A percentile compares a stretch with the other conserved stretches of the same genome.
phyloP scores from a whole-genome alignment of 2,329 filamentous ascomycete genomes.

The Cercospora sp. region DNA sequence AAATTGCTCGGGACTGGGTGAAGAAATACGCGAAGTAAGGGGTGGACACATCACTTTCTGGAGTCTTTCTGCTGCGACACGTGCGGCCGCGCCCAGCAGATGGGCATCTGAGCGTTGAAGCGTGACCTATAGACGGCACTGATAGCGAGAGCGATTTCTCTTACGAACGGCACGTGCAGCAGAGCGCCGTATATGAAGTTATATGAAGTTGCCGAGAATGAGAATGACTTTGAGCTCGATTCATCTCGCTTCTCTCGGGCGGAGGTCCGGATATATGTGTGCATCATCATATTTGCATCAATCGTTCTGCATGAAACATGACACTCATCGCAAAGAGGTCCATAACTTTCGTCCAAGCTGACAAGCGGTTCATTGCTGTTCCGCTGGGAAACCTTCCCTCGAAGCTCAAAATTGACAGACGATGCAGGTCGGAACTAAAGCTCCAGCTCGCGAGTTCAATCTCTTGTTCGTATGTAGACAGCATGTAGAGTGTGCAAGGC shows the following conservation, averaged over 20 bases:
- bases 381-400: not conserved
- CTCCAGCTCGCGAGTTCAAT: not conserved
- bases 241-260: not conserved
- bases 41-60: not conserved
- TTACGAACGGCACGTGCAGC: not conserved
- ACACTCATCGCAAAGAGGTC: not conserved
- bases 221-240: not conserved
- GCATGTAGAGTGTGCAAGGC: not conserved
- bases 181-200: not conserved
- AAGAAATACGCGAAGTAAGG: conserved; percentile 62
- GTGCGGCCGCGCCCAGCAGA: not conserved
- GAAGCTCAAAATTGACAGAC: not conserved
- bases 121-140: not conserved
- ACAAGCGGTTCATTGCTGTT: not conserved
- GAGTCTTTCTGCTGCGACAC: not conserved
- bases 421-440: not conserved
- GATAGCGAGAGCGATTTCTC: not conserved
- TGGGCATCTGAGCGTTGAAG: not conserved
- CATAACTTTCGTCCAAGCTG: not conserved
- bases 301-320: conserved; percentile 6
- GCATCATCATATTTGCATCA: not conserved
- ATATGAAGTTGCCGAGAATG: not conserved
- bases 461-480: not conserved
- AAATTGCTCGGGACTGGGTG: conserved; percentile 72
- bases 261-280: not conserved